Base-by-base conservation (phyloP, 768 basidiomycete species). In the Xerocomus brunneocitrinus region DNA sequence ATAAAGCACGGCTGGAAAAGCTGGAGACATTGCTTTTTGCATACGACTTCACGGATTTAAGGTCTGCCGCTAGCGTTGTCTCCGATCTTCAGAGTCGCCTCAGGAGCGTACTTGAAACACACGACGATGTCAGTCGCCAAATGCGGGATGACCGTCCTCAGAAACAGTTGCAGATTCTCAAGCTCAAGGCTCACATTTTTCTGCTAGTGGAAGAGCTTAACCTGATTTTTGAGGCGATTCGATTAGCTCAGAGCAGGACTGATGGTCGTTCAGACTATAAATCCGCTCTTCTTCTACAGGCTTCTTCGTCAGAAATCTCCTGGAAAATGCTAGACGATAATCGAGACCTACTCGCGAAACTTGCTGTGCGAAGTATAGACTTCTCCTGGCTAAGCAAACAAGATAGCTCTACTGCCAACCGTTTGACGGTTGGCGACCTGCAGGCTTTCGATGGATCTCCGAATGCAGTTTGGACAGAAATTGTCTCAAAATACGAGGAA, bases 261-360 rank as follows among this genome's bases (percentile, higher is more conserved):
- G 81, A 82, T 58, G 78, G 82, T 57, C 79, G 71, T 53, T 76
- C 81, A 5, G 86, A 88, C 58, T 82, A 85, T 58, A 90, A 89
- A 62, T 88, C 89, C 1, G 89, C 91, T 2, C 76, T 93, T 43
- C 78, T 90, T 48, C 71, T 95, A 30, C 85, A 89, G 55, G 87
- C 91, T 1, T 84, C 83, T 6, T 91, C 91, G 0, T 81, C 84
- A 6, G 89, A 93, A 67, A 85, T 98, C 43, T 91, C 89, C 0
- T 98, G 94, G 93, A 79, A 79, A 54, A 94, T 98, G 91, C 71
- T 95, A 14, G 87, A 87, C 62, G 80, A 85, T 42, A 73, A 80
- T 38, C 74, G 79, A 45, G 82, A 85, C 40, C 75, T 95, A 41
- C 76, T 95, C 2, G 85, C 91, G 36, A 95, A 97, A 71, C 77